Percentiles rank a stretch among this genome's conserved stretches.
phyloP scores from a whole-genome alignment of 2,329 filamentous ascomycete genomes.

The Aspergillus thermomutatus region DNA sequence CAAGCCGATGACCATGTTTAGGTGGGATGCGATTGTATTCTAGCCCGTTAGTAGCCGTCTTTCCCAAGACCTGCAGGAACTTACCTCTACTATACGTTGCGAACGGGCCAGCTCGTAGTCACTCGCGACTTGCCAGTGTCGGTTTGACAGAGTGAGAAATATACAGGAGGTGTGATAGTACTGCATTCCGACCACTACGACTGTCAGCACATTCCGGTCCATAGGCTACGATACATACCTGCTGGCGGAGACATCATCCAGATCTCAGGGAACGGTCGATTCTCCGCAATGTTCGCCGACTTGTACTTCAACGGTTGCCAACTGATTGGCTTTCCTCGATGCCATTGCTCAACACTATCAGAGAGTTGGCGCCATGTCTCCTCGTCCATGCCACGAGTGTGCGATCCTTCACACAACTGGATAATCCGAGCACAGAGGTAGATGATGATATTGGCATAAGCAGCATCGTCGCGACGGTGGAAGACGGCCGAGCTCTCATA shows the following conservation, averaged over 20 bases:
- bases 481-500: constrained; percentile 39
- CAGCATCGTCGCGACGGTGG: constrained; percentile 34
- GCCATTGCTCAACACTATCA: constrained; percentile 29
- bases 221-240: constrained; percentile 17
- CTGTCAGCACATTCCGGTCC: neutral
- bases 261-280: constrained; percentile 32
- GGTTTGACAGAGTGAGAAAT: constrained; percentile 27
- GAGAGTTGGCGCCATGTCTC: constrained; percentile 22
- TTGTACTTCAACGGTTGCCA: constrained; percentile 35
- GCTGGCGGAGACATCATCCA: constrained; percentile 37
- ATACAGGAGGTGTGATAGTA: constrained; percentile 36
- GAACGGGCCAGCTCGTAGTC: constrained; percentile 27
- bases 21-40: constrained; percentile 28
- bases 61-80: neutral
- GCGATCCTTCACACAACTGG: constrained; percentile 24
- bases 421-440: constrained; percentile 40
- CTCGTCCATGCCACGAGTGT: constrained; percentile 18
- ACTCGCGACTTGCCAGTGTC: constrained; percentile 16
- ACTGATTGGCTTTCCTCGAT: constrained; percentile 25
- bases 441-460: constrained; percentile 38
- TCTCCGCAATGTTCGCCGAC: constrained; percentile 17
- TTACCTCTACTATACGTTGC: constrained; percentile 28
- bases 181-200: constrained; percentile 35
- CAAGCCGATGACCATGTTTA: constrained; percentile 29
- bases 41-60: constrained; percentile 1